Base-by-base conservation (phyloP, 1,139 yeast species). In the Nakaseomyces glabratus region DNA sequence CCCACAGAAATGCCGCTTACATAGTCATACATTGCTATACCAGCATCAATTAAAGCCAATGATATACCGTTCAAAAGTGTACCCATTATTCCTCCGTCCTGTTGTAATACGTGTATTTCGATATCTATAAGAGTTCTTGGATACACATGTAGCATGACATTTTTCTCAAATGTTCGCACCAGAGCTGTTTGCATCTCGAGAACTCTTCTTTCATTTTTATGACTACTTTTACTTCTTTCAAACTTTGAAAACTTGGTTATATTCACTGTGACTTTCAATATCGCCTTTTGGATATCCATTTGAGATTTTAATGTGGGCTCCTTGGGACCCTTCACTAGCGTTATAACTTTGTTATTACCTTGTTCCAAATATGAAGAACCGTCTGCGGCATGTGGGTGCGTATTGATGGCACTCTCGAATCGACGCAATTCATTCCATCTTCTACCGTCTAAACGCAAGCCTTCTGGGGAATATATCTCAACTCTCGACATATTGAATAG, bases 401-500 rank as follows among this genome's bases (percentile, higher is more conserved):
- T 85, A 51, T 85, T 84, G 41, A 84, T 74, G 20, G 76, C 71
- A 52, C 95, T 82, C 28, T 74, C 75, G 51, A 90, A 84, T 25
- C 78, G 69, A 36, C 97, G 76, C 33, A 88, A 66, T 57, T 90
- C 97, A 51, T 88, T 85, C 90, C 93, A 86, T 47, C 98, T 69
- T 52, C 98, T 73, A 3, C 98, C 98, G 52, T 90, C 97, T 9
- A 81, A 66, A 47, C 97, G 69, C 33, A 90, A 68, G 4, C 97
- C 98, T 58, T 88, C 97, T 2, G 95, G 95, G 0, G 95, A 85
- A 52, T 82, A 86, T 34, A 88, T 61, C 62, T 88, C 98, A 57
- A 76, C 65, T 39, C 82, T 65, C 28, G 80, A 73, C 81, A 71
- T 70, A 4, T 23, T 20, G n/a, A 57, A 8, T 16, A 15, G n/a